Conservation (phyloP, 192 early-diverging fungal genomes). For the Linderina pennispora region DNA sequence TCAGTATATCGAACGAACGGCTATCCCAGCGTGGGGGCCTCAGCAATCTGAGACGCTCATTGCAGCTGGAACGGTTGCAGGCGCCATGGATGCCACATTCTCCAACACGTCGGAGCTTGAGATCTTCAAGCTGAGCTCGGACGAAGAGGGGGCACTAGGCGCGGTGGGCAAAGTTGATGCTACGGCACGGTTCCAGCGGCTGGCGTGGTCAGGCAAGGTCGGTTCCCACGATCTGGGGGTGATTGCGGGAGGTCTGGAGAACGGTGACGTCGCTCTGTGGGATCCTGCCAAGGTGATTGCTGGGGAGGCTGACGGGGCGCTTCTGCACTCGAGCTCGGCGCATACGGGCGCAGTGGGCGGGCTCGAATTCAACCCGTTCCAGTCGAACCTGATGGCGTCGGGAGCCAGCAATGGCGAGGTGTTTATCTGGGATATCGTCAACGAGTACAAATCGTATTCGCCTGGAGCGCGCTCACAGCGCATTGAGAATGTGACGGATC, state of each 20-base stretch:
- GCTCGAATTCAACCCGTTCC: constrained; percentile 86
- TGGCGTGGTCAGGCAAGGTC: constrained; percentile 63
- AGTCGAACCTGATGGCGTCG: constrained; percentile 80
- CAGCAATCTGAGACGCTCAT: constrained; percentile 68
- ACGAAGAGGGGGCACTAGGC: constrained; percentile 3
- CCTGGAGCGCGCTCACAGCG: constrained; percentile 79
- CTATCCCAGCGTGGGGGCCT: constrained; percentile 85
- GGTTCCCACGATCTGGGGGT: constrained; percentile 50
- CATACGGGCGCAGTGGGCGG: constrained; percentile 89
- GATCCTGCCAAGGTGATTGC: constrained; percentile 68
- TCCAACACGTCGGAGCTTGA: constrained; percentile 85
- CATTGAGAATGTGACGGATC: constrained; percentile 80
- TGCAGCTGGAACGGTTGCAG: constrained; percentile 89
- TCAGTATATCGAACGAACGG: constrained; percentile 61
- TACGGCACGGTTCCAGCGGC: constrained; percentile 68
- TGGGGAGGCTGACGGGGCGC: constrained; percentile 51
- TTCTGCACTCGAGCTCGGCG: constrained; percentile 61
- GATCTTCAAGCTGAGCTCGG: constrained; percentile 65
- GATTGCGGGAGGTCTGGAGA: constrained; percentile 92
- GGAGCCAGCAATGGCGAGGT: constrained; percentile 92
- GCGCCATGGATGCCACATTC: constrained; percentile 94
- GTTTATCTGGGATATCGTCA: constrained; percentile 89
- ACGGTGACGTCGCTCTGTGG: constrained; percentile 88
- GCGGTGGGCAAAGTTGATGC: constrained; percentile 27
- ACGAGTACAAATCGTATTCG: constrained; percentile 79